Evolutionary conservation across 2,329 filamentous ascomycete genomes (phyloP), one percentile per base, ranked within the genome.

Genomic region (Claviceps maximensis): DNA sequence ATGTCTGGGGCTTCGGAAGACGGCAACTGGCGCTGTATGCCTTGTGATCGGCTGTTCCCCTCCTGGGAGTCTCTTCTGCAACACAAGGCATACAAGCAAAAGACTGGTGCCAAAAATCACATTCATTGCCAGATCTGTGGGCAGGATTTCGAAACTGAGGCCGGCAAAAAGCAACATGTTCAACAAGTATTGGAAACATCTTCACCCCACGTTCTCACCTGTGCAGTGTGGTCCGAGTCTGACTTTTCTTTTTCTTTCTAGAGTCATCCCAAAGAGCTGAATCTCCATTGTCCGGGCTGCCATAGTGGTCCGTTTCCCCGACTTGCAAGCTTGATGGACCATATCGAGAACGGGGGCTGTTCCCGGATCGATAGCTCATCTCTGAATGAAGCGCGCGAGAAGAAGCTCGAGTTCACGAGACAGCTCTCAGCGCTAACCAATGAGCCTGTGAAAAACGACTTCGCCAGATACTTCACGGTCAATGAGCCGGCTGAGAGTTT

Each of bases 251-350:
- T n/a, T 25, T 41, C 17, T 38, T 49, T 29, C 51, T 41, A 47
- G 19, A 49, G 36, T 21, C 42, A 47, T 53, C 65, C 66, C 6
- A 57, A 66, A 13, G 58, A 63, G 19, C 71, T 76, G 51, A 55
- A 68, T 1, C 65, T 80, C 1, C 47, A 56, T 2, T 80, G 77
- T 48, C 74, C 74, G 1, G 76, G 71, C 27, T 80, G 77, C 54
- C 50, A 59, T 0, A 54, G 59, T 0, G 63, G 58, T 2, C 62
- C 61, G 1, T 78, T 76, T 53, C 47, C 33, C 0, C 63, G 66
- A 1, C 62, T 72, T 0, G 64, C 67, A 1, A 56, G 50, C 0
- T 67, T 77, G 38, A 67, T 78, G 51, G 40, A 54, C 1, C 77
- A 80, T 49, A 65, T 79, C 3, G 74, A 79, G 60, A 56, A 57